phyloP scores from a whole-genome alignment of 768 basidiomycete species.

The Roridomyces roridus region DNA sequence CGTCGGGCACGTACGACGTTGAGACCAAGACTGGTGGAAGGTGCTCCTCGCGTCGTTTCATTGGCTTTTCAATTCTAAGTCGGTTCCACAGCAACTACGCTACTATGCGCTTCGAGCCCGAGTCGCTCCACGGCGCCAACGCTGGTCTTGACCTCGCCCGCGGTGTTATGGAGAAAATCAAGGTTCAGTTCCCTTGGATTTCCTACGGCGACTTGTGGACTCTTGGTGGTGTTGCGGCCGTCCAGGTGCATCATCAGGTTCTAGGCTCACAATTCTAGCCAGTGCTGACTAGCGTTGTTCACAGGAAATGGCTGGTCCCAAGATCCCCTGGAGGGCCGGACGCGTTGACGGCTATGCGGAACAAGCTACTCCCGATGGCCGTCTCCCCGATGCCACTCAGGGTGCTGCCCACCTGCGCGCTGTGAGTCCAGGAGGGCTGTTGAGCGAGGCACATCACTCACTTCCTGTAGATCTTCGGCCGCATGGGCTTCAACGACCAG shows the following conservation, averaged over 20 bases:
- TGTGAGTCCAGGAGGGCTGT: conserved; percentile 44
- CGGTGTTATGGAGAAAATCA: conserved; percentile 82
- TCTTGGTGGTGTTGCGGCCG: conserved; percentile 88
- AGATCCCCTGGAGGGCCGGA: conserved; percentile 92
- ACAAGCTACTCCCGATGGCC: conserved; percentile 84
- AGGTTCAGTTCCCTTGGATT: conserved; percentile 91
- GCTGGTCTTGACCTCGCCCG: conserved; percentile 84
- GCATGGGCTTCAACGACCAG: conserved; percentile 96
- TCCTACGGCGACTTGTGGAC: conserved; percentile 98
- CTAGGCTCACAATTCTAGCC: not conserved
- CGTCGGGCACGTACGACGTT: conserved; percentile 93
- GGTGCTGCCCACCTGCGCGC: conserved; percentile 86
- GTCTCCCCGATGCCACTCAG: conserved; percentile 87
- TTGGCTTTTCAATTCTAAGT: conserved; percentile 14
- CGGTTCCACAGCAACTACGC: conserved; percentile 80
- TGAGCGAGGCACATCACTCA: conserved; percentile 1
- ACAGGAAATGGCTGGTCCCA: conserved; percentile 91
- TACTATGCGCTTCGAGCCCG: conserved; percentile 97
- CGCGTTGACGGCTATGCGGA: conserved; percentile 84
- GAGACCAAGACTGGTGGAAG: conserved; percentile 79
- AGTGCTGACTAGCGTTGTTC: no score
- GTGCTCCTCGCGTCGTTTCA: conserved; percentile 37
- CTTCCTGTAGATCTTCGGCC: conserved; percentile 73
- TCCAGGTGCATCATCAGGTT: conserved; percentile 55
- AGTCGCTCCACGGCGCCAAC: conserved; percentile 84